Base-by-base conservation (phyloP, 192 early-diverging fungal species). In the Endogone sp. region DNA sequence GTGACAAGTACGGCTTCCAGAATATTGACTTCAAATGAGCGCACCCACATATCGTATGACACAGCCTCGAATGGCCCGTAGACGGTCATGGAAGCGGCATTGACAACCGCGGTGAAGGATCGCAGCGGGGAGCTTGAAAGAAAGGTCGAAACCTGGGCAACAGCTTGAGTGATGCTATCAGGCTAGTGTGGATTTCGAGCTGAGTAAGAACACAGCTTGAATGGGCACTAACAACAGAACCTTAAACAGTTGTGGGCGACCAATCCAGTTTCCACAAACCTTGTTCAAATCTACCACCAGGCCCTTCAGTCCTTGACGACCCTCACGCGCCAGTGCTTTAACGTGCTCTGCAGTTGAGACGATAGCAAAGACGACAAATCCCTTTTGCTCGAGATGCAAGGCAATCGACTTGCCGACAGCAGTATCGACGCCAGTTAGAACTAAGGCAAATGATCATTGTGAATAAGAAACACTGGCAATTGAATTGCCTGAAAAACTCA, bases 331-430 rank as follows among this genome's bases (percentile, higher is more conserved):
- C 8, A 76, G 56, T 28, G 71, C 70, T 13, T 64, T 66, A 2
- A 56, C 75, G 23, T 59, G 25, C 11, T 13, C 9, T 32, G 68
- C 59, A 25, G 62, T 69, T 2, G 75, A 57, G 4, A 76, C 75
- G 28, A 67, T 70, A 1, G 62, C 75, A 72, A 76, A 76, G 37
- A 76, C 71, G 3, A 76, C 22, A 10, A 76, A 76, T 0, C 75
- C 75, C 37, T 76, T 56, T 28, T 76, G 62, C 2, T 76, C 71
- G 16, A 49, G 37, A 49, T 49, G 16, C 9, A 49, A 16, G 16
- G 37, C 37, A 49, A 49, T 49, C 16, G 37, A 49, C 16, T 49
- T 49, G 6, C 37, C 37, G 37, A 49, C 9, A 49, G 37, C 6
- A 16, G 37, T 49, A 49, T 49, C 37, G 37, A 16, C 37, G 16